These are phyloP conservation scores for Hymenoscyphus infarciens DNA, from an alignment of 2,329 filamentous ascomycete species.

Conservation along the genomic window DNA sequence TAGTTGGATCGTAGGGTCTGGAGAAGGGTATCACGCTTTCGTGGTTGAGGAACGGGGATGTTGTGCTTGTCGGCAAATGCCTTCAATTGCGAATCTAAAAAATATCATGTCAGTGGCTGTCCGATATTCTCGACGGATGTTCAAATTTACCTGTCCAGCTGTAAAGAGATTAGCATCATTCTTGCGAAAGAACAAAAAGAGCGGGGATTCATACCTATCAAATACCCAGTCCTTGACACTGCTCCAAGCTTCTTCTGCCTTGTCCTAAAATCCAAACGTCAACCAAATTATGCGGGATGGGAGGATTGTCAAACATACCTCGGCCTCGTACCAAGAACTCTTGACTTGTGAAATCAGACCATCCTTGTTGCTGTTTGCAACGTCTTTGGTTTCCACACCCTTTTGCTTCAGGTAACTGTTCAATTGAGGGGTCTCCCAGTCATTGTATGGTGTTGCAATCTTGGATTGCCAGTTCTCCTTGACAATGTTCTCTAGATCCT, in stretches of 20 bases:
- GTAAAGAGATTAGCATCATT: slow-evolving; percentile 15
- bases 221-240: slow-evolving; percentile 88
- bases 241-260: slow-evolving; percentile 66
- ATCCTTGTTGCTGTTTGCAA: slow-evolving; percentile 65
- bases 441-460: slow-evolving; percentile 70
- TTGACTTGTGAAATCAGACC: slow-evolving; percentile 67
- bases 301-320: slow-evolving; percentile 34
- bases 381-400: slow-evolving; percentile 65
- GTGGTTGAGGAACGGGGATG: slow-evolving; percentile 82
- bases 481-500: slow-evolving; percentile 89
- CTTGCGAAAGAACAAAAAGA: not conserved
- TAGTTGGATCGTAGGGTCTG: slow-evolving; percentile 77
- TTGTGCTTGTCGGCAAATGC: slow-evolving; percentile 84
- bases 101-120: not conserved
- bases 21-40: slow-evolving; percentile 77
- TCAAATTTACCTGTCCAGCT: slow-evolving; percentile 22
- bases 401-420: slow-evolving; percentile 65
- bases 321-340: slow-evolving; percentile 71
- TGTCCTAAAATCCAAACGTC: slow-evolving; percentile 43
- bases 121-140: not conserved
- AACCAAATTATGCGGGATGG: not conserved
- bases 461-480: slow-evolving; percentile 84
- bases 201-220: slow-evolving; percentile 55
- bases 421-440: slow-evolving; percentile 70
- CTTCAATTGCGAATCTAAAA: slow-evolving; percentile 79